Percentiles rank a stretch among this genome's conserved stretches.
Conservation (phyloP, 2,329 filamentous ascomycete species). For the Trichoderma citrinoviride region DNA sequence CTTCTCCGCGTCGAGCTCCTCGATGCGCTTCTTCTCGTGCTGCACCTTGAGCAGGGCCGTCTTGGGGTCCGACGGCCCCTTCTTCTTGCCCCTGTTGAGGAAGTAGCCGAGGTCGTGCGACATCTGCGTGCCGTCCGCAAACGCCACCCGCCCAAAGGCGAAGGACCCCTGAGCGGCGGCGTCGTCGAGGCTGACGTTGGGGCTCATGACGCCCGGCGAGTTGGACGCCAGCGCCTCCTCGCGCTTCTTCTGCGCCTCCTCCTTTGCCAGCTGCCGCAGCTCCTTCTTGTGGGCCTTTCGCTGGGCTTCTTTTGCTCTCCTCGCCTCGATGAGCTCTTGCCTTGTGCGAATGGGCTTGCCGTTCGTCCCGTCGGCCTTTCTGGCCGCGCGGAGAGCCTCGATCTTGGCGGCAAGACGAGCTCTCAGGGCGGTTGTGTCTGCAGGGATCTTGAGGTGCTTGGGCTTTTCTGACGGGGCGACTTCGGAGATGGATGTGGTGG, state of each 20-base stretch:
- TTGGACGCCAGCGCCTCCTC: constrained; percentile 63
- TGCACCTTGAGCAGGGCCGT: constrained; percentile 83
- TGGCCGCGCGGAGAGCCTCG: constrained; percentile 76
- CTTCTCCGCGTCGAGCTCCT: constrained; percentile 73
- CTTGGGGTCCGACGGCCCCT: constrained; percentile 80
- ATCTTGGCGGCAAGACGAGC: constrained; percentile 79
- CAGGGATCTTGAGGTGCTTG: constrained; percentile 64
- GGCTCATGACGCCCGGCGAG: constrained; percentile 59
- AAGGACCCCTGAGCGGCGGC: constrained; percentile 64
- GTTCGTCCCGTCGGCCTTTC: constrained; percentile 82
- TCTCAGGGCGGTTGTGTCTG: constrained; percentile 71
- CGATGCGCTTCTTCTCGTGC: constrained; percentile 78
- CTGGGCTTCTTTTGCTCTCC: constrained; percentile 82
- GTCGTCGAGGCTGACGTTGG: constrained; percentile 50
- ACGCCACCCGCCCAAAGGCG: constrained; percentile 87
- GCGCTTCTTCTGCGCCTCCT: constrained; percentile 69
- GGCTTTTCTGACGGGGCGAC: constrained; percentile 59
- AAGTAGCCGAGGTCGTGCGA: constrained; percentile 69
- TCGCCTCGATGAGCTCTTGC: constrained; percentile 86
- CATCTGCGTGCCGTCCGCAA: constrained; percentile 78
- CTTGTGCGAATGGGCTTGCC: constrained; percentile 76
- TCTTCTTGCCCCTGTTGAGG: constrained; percentile 57
- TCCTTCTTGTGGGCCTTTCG: constrained; percentile 88
- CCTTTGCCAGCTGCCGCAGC: constrained; percentile 69
- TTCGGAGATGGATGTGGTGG: constrained; percentile 68